Base-by-base conservation (phyloP, 148 eudicot species). In the Bassia scoparia region DNA sequence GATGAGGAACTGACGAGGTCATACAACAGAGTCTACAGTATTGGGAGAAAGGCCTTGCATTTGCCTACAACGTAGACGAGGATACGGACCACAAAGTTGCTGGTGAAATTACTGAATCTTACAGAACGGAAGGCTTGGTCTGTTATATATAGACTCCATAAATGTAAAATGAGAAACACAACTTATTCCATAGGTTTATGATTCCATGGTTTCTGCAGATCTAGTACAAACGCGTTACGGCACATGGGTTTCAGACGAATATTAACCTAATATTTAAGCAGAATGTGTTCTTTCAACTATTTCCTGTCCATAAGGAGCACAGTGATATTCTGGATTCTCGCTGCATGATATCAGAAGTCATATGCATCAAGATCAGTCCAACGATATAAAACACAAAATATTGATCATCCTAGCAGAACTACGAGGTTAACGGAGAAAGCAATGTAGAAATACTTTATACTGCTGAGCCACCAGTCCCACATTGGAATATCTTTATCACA, bases 71-170 rank as follows among this genome's bases (percentile, higher is more conserved):
- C 48, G 37, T 65, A 56, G 72, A 58, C 37, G 84, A 82, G 52
- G 83, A 81, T 24, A 75, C 48, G 63, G 64, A 75, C 27, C 31
- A 43, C 59, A 87, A 68, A 83, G 85, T 87, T 69, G 85, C 92
- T 62, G n/a, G 71, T 63, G 1, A 93, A 93, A 76, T 80, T 93
- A 69, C 89, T 93, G 34, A 85, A 90, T 73, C 83, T 93, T 93
- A 76, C 80, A 84, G 97, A n/a, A 89, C 95, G 97, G 98, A 76
- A 87, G 95, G 77, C 89, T 93, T 44, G 97, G 98, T 64, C 92
- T n/a, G 86, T 71, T 86, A 87, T 74, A 82, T 85, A 58, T 83
- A 69, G 98, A 93, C 79, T 23, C 80, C 49, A 20, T 80, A 58
- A 82, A 82, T 35, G 72, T 52, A 35, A 10, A 41, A 33, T 52